Conservation (phyloP, 2,329 filamentous ascomycete genomes). For the Orbilia javanica region DNA sequence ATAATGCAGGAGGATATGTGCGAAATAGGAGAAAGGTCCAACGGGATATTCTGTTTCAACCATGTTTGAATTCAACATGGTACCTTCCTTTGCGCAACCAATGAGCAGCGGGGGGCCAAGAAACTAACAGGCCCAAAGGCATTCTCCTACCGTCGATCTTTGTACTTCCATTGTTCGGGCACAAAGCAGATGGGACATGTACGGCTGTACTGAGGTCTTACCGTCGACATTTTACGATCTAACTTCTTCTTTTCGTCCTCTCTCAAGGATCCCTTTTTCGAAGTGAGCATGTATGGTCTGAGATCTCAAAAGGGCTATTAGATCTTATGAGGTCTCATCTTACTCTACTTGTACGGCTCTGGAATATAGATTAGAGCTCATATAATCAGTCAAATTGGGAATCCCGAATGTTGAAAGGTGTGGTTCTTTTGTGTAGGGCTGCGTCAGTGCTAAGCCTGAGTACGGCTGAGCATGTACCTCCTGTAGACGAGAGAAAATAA, state of each 20-base stretch:
- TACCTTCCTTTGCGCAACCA: slow-evolving; percentile 44
- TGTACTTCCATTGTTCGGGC: slow-evolving; percentile 34
- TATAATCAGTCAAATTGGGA: slow-evolving; percentile 11
- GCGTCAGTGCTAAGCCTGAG: slow-evolving; percentile 56
- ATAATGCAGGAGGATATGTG: slow-evolving; percentile 38
- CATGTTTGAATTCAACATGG: slow-evolving; percentile 56
- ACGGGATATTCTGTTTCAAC: slow-evolving; percentile 55
- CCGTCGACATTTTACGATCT: slow-evolving; percentile 10
- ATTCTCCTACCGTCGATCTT: slow-evolving; percentile 42
- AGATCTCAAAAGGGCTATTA: slow-evolving; percentile 20
- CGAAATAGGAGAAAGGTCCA: slow-evolving; percentile 57
- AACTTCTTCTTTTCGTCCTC: slow-evolving; percentile 25
- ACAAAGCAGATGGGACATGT: slow-evolving; percentile 36
- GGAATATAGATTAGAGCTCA: slow-evolving; percentile 9
- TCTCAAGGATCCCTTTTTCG: background rate
- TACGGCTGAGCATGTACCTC: slow-evolving; percentile 49
- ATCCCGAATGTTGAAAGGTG: slow-evolving; percentile 20
- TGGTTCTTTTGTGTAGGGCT: slow-evolving; percentile 35
- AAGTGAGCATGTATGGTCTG: background rate
- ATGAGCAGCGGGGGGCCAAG: slow-evolving; percentile 45
- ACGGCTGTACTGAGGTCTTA: slow-evolving; percentile 33
- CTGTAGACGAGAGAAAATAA: background rate
- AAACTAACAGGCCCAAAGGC: slow-evolving; percentile 25
- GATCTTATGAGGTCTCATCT: slow-evolving; percentile 51
- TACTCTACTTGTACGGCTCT: slow-evolving; percentile 34